phyloP scores from a whole-genome alignment of 192 early-diverging fungal species.

The Backusella liffmaniae region DNA sequence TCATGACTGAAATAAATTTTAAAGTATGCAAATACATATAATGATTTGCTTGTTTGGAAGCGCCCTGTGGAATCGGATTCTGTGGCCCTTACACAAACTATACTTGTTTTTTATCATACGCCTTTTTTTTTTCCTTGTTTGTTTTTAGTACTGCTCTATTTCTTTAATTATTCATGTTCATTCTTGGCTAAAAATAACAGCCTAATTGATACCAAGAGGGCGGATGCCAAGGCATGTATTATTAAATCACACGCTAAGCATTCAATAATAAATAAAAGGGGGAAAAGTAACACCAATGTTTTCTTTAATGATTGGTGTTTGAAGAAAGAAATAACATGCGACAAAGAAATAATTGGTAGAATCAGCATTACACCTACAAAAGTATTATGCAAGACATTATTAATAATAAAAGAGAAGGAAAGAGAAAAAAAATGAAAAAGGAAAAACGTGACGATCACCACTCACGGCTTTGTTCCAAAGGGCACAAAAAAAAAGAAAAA shows the following conservation, averaged over 20 bases:
- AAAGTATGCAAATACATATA: neutral
- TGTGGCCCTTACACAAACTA: neutral
- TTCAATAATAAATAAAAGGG: neutral
- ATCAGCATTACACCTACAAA: neutral
- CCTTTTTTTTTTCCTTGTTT: conserved; percentile 1
- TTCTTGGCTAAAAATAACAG: neutral
- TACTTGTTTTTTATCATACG: neutral
- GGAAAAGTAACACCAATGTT: neutral
- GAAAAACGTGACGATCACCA: neutral
- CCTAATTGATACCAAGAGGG: neutral
- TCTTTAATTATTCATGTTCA: neutral
- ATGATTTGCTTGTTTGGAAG: neutral
- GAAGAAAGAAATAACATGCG: neutral
- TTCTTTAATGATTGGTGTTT: neutral
- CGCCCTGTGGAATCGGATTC: neutral
- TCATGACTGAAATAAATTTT: neutral
- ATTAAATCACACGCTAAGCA: neutral
- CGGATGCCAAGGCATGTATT: neutral
- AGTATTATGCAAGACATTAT: neutral
- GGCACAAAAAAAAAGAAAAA: conserved; percentile 14
- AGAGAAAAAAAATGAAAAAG: neutral
- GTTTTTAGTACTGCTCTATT: neutral
- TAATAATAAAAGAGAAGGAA: neutral
- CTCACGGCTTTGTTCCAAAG: neutral
- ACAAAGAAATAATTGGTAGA: neutral